Evolutionary conservation across 2,329 filamentous ascomycete species (phyloP).

Genomic region (Arthrobotrys sphaeroides): DNA sequence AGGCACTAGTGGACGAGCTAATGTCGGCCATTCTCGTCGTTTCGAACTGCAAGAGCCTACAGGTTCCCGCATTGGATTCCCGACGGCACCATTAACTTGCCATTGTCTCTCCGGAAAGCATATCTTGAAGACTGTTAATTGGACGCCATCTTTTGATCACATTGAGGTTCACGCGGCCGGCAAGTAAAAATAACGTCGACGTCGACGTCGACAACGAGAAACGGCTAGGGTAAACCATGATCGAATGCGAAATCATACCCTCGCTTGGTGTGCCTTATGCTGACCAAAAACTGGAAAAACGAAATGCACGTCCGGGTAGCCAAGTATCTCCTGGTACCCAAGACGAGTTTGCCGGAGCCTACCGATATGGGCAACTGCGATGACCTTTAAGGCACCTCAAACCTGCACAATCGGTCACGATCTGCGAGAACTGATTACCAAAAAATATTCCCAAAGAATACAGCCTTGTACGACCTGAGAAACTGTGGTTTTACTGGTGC

Average conservation of each 20-base stretch:
- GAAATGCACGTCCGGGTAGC: neutral
- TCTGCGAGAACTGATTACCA: constrained; percentile 42
- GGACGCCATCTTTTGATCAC: constrained; percentile 11
- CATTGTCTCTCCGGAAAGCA: constrained; percentile 7
- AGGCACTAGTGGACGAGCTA: neutral
- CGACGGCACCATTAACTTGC: constrained; percentile 27
- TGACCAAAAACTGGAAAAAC: constrained; percentile 17
- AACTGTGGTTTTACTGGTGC: constrained; percentile 18
- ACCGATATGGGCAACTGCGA: constrained; percentile 39
- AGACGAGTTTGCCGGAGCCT: constrained; percentile 15
- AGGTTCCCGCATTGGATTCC: constrained; percentile 25
- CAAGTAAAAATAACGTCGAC: neutral
- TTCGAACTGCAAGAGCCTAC: neutral
- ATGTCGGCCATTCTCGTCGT: constrained; percentile 15
- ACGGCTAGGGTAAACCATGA: constrained; percentile 17
- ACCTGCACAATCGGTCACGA: constrained; percentile 2
- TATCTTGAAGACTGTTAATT: constrained; percentile 1
- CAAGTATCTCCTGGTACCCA: constrained; percentile 15
- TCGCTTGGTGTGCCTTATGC: constrained; percentile 19
- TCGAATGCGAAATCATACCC: neutral
- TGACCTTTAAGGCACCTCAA: constrained; percentile 19
- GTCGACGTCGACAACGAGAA: neutral
- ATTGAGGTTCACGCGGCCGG: constrained; percentile 9
- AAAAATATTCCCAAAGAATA: constrained; percentile 36
- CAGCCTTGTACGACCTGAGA: constrained; percentile 46